These are phyloP conservation scores for Fusarium bactridioides DNA, from an alignment of 2,329 filamentous ascomycete species.

Conservation along the genomic window DNA sequence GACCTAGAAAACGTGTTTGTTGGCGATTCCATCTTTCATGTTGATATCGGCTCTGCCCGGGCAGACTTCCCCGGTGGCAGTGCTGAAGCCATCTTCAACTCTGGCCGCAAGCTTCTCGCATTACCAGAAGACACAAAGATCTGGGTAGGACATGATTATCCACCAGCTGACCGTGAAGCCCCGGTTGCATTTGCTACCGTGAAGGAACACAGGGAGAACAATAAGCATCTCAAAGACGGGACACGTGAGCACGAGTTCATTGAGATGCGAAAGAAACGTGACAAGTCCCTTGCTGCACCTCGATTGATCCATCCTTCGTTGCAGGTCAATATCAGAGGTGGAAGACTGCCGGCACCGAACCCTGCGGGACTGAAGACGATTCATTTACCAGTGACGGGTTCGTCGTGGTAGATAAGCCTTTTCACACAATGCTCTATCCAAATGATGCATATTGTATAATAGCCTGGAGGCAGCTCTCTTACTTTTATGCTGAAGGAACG, in stretches of 20 bases:
- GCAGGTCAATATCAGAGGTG: constrained; percentile 62
- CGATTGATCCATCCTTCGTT: constrained; percentile 59
- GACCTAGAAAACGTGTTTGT: constrained; percentile 55
- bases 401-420: not conserved
- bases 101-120: constrained; percentile 52
- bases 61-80: constrained; percentile 64
- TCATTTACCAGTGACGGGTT: constrained; percentile 44
- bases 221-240: constrained; percentile 57
- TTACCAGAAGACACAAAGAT: constrained; percentile 55
- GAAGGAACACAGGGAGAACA: constrained; percentile 53
- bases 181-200: constrained; percentile 56
- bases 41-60: constrained; percentile 60
- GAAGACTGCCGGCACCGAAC: constrained; percentile 50
- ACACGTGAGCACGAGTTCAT: constrained; percentile 55
- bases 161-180: constrained; percentile 45
- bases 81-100: constrained; percentile 53
- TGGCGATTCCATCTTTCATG: constrained; percentile 62
- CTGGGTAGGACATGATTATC: constrained; percentile 65
- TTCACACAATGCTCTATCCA: not conserved
- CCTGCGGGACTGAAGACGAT: constrained; percentile 45
- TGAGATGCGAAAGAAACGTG: constrained; percentile 52
- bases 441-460: not conserved
- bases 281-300: constrained; percentile 53
- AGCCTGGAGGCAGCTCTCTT: too few relatives aligned
- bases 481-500: fast-evolving